phyloP scores from a whole-genome alignment of 2,329 filamentous ascomycete species.

The Atkinsonella texensis region DNA sequence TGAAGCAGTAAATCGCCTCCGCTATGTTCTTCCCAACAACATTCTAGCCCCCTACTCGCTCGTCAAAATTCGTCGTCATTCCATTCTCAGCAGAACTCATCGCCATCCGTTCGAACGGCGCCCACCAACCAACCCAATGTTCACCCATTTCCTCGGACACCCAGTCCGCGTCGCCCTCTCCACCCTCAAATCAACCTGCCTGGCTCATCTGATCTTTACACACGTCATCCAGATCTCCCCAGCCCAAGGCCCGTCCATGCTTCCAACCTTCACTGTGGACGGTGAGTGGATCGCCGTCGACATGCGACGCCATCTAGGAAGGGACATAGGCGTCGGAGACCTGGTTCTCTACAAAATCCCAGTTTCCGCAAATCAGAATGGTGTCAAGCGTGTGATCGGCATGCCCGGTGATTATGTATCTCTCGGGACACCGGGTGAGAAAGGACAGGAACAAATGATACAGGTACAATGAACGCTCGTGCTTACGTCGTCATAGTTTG shows the following conservation, averaged over 20 bases:
- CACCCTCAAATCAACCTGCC: slow-evolving; percentile 26
- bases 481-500: not conserved
- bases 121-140: not conserved
- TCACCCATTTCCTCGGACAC: slow-evolving; percentile 24
- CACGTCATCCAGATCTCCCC: slow-evolving; percentile 50
- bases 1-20: not conserved
- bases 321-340: slow-evolving; percentile 62
- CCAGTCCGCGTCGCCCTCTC: slow-evolving; percentile 25
- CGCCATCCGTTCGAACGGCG: not conserved
- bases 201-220: slow-evolving; percentile 33
- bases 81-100: too few relatives aligned
- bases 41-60: not conserved
- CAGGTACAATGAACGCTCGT: slow-evolving; percentile 36
- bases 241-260: slow-evolving; percentile 71
- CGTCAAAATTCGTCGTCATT: too few relatives aligned
- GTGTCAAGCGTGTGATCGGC: slow-evolving; percentile 69
- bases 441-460: slow-evolving; percentile 42
- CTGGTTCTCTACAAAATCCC: slow-evolving; percentile 71
- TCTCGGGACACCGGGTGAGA: slow-evolving; percentile 45
- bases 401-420: slow-evolving; percentile 68
- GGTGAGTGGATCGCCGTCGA: slow-evolving; percentile 61
- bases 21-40: not conserved
- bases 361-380: slow-evolving; percentile 44
- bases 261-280: slow-evolving; percentile 62
- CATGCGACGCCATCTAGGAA: slow-evolving; percentile 56